A percentile compares a stretch with the other conserved stretches of the same genome.
phyloP scores from a whole-genome alignment of 257 asterid genomes.

The Ocimum tenuiflorum region DNA sequence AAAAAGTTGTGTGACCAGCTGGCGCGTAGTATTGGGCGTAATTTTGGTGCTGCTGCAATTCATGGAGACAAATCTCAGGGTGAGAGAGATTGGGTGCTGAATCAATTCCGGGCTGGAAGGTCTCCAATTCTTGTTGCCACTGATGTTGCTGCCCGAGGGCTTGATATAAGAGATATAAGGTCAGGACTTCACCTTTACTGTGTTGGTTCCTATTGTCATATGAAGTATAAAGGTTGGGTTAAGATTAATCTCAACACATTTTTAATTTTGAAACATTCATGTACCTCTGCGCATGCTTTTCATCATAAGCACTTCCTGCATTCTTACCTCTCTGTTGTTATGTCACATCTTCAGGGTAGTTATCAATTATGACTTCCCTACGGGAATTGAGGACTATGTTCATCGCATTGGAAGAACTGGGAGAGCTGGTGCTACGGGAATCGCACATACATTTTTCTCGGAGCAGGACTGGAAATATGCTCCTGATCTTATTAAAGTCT shows the following conservation, averaged over 20 bases:
- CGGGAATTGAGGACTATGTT: conserved; percentile 93
- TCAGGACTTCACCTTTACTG: conserved; percentile 15
- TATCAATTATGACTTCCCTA: too few species aligned
- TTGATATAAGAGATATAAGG: conserved; percentile 87
- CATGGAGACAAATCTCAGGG: too few species aligned
- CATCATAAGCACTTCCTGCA: conserved; percentile 68
- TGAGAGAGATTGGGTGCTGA: too few species aligned
- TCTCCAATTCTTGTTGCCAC: conserved; percentile 80
- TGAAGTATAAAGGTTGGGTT: neutral
- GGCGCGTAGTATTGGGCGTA: conserved; percentile 71
- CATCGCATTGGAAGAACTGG: conserved; percentile 98
- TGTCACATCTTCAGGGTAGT: too few species aligned
- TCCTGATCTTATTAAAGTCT: conserved; percentile 67
- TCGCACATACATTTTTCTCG: conserved; percentile 76
- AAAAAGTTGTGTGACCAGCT: conserved; percentile 85
- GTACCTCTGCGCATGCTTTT: neutral
- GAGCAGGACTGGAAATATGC: conserved; percentile 95
- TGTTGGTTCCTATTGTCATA: neutral
- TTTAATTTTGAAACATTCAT: neutral
- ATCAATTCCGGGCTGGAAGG: conserved; percentile 81
- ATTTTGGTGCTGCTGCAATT: too few species aligned
- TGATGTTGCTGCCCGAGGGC: too few species aligned
- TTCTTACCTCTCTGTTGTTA: too few species aligned
- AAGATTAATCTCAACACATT: neutral
- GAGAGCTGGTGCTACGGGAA: conserved; percentile 94